phyloP scores from a whole-genome alignment of 768 basidiomycete species.

The Trichaptum fuscoviolaceum region DNA sequence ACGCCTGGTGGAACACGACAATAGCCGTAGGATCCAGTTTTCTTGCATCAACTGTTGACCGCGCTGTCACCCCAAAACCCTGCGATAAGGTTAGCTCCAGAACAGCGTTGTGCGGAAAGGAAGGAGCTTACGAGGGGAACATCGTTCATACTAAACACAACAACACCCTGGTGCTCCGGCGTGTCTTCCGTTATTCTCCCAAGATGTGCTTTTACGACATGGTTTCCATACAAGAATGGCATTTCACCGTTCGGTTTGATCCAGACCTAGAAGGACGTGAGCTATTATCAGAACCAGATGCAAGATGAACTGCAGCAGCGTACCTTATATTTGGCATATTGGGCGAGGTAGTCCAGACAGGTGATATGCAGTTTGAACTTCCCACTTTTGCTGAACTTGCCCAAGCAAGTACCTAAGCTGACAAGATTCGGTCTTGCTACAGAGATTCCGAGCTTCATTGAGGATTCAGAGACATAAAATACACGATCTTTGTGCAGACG shows the following conservation, averaged over 20 bases:
- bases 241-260: slow-evolving; percentile 99
- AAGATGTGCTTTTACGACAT: slow-evolving; percentile 97
- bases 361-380: slow-evolving; percentile 98
- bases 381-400: slow-evolving; percentile 94
- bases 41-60: slow-evolving; percentile 92
- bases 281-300: slow-evolving; percentile 1
- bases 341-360: slow-evolving; percentile 85
- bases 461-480: slow-evolving; percentile 92
- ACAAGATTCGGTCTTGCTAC: slow-evolving; percentile 90
- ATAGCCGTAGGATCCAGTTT: slow-evolving; percentile 97
- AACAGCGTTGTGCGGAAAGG: slow-evolving; percentile 7
- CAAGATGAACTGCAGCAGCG: background rate
- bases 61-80: slow-evolving; percentile 97
- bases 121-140: slow-evolving; percentile 67
- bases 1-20: slow-evolving; percentile 98
- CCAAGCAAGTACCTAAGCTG: slow-evolving; percentile 92
- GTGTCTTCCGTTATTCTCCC: slow-evolving; percentile 98
- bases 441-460: slow-evolving; percentile 89
- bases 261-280: slow-evolving; percentile 65
- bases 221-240: slow-evolving; percentile 98
- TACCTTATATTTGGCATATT: slow-evolving; percentile 98
- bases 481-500: slow-evolving; percentile 92
- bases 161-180: slow-evolving; percentile 97
- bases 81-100: slow-evolving; percentile 27
- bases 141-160: slow-evolving; percentile 94